A percentile compares a stretch with the other conserved stretches of the same genome.
These are phyloP conservation scores for Diaporthe aspalathi DNA, from an alignment of 2,329 filamentous ascomycete genomes.

Conservation along the genomic window DNA sequence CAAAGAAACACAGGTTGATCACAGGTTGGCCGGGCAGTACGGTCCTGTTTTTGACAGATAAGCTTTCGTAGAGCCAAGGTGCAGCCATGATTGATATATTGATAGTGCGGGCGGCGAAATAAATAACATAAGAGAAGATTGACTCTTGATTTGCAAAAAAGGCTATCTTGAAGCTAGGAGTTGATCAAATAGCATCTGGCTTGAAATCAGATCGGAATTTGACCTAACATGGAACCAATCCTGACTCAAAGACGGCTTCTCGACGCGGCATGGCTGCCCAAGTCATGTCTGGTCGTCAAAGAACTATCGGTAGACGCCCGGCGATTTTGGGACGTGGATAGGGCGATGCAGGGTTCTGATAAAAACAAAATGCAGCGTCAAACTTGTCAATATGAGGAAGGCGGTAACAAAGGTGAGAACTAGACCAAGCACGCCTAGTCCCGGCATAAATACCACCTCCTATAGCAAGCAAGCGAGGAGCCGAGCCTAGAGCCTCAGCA, in stretches of 20 bases:
- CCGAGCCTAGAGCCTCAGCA: slow-evolving; percentile 16
- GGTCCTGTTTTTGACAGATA: background rate
- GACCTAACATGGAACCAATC: background rate
- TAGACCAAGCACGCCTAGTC: slow-evolving; percentile 25
- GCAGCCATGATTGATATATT: background rate
- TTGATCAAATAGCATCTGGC: slow-evolving; percentile 24
- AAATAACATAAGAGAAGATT: background rate
- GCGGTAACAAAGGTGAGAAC: slow-evolving; percentile 17
- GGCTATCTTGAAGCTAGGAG: background rate
- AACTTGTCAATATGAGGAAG: slow-evolving; percentile 24
- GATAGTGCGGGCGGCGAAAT: background rate
- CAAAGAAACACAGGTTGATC: background rate
- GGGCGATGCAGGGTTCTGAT: background rate
- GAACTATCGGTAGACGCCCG: background rate
- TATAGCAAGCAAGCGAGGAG: background rate
- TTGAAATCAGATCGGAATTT: slow-evolving; percentile 10
- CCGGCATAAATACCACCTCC: slow-evolving; percentile 25
- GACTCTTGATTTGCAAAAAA: slow-evolving; percentile 14
- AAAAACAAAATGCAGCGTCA: background rate
- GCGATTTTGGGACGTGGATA: background rate
- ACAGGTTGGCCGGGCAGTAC: slow-evolving; percentile 6
- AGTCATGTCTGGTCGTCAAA: background rate
- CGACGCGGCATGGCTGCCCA: background rate
- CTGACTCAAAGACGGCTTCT: slow-evolving; percentile 11
- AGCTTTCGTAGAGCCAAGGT: background rate